Conservation (phyloP, 345 rosid genomes). For the Melaleuca quinquenervia region DNA sequence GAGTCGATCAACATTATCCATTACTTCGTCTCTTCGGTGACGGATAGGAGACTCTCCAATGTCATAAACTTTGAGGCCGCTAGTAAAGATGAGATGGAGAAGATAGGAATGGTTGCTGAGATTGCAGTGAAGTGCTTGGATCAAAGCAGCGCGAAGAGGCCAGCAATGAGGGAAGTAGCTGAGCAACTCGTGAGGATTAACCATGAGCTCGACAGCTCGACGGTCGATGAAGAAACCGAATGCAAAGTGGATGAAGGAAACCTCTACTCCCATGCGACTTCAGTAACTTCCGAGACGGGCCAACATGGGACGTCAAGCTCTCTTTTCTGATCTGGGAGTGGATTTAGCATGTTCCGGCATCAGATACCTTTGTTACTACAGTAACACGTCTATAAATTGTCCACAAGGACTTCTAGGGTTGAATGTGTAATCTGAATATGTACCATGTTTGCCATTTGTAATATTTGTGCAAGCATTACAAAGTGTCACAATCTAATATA, state of each 20-base stretch:
- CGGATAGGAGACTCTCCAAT: not conserved
- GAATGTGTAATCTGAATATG: not conserved
- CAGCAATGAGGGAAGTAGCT: not conserved
- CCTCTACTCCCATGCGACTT: not conserved
- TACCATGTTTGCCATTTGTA: not conserved
- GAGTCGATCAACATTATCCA: not conserved
- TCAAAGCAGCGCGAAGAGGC: not conserved
- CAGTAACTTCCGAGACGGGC: not conserved
- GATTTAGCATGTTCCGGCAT: not conserved
- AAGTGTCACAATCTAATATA: not conserved
- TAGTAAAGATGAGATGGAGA: not conserved
- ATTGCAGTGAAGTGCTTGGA: not conserved
- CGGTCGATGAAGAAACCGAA: not conserved
- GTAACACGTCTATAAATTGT: not conserved
- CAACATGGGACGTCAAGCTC: not conserved
- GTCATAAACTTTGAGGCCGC: rapidly evolving
- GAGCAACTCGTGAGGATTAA: rapidly evolving
- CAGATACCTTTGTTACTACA: not conserved
- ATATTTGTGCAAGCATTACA: not conserved
- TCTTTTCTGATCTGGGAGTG: not conserved
- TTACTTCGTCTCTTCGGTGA: not conserved
- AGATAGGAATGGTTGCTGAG: not conserved
- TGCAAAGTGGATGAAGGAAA: not conserved
- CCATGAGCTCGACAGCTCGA: not conserved
- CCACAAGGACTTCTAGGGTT: not conserved